These are phyloP conservation scores for Mangifera indica DNA, from an alignment of 345 rosid genomes.

Conservation along the genomic window DNA sequence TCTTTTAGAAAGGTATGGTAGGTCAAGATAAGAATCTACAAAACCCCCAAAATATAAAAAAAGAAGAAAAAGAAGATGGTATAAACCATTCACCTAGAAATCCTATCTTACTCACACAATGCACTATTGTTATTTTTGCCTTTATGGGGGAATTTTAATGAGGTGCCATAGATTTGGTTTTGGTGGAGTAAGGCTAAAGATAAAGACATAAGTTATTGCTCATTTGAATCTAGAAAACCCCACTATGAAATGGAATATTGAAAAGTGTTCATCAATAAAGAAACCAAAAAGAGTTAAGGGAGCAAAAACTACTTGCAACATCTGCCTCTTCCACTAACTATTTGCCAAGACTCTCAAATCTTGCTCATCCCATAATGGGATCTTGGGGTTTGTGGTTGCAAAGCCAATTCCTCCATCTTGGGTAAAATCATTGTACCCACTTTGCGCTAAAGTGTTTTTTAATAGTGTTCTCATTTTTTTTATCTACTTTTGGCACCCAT, in stretches of 20 bases:
- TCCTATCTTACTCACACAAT: slow-evolving; percentile 31
- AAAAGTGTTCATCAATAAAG: slow-evolving; percentile 27
- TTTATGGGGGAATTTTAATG: slow-evolving; percentile 41
- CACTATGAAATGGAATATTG: slow-evolving; percentile 29
- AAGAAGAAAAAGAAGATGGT: slow-evolving; percentile 13
- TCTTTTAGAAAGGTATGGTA: slow-evolving; percentile 22
- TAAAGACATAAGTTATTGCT: slow-evolving; percentile 32
- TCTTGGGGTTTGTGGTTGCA: slow-evolving; percentile 32
- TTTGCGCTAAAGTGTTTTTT: slow-evolving; percentile 25
- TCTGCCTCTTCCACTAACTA: slow-evolving; percentile 33
- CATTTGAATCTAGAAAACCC: slow-evolving; percentile 31
- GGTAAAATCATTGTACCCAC: slow-evolving; percentile 30
- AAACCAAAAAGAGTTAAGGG: slow-evolving; percentile 9
- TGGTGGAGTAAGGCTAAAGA: slow-evolving; percentile 44
- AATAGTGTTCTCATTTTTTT: slow-evolving; percentile 28
- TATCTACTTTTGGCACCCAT: slow-evolving; percentile 49
- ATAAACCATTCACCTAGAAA: slow-evolving; percentile 42
- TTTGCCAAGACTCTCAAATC: slow-evolving; percentile 14
- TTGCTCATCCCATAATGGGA: slow-evolving; percentile 26
- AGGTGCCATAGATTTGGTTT: slow-evolving; percentile 24
- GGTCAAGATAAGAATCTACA: slow-evolving; percentile 40
- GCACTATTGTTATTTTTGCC: not conserved
- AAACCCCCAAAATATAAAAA: slow-evolving; percentile 14
- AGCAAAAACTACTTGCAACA: slow-evolving; percentile 17
- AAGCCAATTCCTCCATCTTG: slow-evolving; percentile 33